Base-by-base conservation (phyloP, 441 rosid species). In the Bocquillonia castaneifolia region DNA sequence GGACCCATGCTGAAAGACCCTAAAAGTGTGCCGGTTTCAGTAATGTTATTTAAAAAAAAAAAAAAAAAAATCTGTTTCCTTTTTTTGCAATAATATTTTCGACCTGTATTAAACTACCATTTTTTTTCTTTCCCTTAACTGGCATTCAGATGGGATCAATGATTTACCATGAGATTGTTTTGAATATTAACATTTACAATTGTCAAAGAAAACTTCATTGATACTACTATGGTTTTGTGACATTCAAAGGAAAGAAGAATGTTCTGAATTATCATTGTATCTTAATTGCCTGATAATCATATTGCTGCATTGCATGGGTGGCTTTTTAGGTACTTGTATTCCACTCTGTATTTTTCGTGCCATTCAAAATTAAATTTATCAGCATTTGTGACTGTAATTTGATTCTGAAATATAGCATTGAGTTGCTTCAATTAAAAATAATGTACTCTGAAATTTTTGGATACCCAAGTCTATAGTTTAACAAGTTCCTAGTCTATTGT, bases 1-100 rank as follows among this genome's bases (percentile, higher is more conserved):
- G 13, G 48, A 37, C 25, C 25, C 57, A 22, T 23, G 23, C 59
- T 50, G 39, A 18, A 28, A 64, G 53, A 31, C n/a, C 45, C 18
- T 9, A 13, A 23, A 61, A n/a, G 7, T 40, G 13, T 52, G 22
- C n/a, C 66, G 22, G 10, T 60, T 69, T 69, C 60, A 36, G 40
- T 51, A 26, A 50, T n/a, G 54, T 26, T 50, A 5, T 50, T 26
- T 37, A 18, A 14, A 13, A 22, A 51, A 50, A 61, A 61, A 31
- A 3, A 57, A 2, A 18, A 57, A 22, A 29, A 36, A 32, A n/a
- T 29, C 22, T 40, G 13, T 23, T 31, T 23, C 14, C 39, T 18
- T 68, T 68, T 47, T 12, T n/a, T 39, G n/a, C 12, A 58, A 45
- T 12, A 44, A 44, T 14, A 31, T 7, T 10, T 31, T 48, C 39